Conservation (phyloP, 805 yeast species). For the Candida dajiaensis region DNA sequence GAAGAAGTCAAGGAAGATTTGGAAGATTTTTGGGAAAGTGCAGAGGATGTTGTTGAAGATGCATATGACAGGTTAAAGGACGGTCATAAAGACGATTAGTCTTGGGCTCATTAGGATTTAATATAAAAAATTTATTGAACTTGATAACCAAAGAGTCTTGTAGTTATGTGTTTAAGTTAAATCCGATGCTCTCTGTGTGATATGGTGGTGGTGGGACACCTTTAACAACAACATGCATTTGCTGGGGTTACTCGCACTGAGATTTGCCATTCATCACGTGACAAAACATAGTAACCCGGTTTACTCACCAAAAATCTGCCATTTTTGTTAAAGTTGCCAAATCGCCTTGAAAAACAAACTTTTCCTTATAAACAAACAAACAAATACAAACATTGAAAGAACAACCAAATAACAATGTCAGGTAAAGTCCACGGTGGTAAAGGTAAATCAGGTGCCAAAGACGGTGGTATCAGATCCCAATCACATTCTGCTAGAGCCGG, state of each 20-base stretch:
- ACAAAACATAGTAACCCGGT: not conserved
- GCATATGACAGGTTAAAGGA: not conserved
- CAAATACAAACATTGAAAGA: not conserved
- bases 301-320: not conserved
- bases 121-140: too few species aligned
- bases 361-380: not conserved
- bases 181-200: too few species aligned
- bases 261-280: too few species aligned
- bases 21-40: slow-evolving; percentile 5
- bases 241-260: too few species aligned
- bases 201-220: too few species aligned
- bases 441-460: slow-evolving; percentile 87
- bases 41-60: not conserved
- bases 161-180: too few species aligned
- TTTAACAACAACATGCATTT: too few species aligned
- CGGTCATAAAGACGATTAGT: not conserved
- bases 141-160: too few species aligned
- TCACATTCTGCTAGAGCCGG: slow-evolving; percentile 95
- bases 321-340: not conserved
- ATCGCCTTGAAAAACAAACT: not conserved
- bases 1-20: slow-evolving; percentile 30
- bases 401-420: slow-evolving; percentile 48
- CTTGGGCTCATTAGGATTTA: too few species aligned
- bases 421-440: slow-evolving; percentile 97
- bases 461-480: slow-evolving; percentile 54